phyloP scores from a whole-genome alignment of 176 grass and related monocot species.

The maize (Zea mays) region Zm-B73-REFERENCE-NAM-5.0 NC_050098.1:215316501-215317000 shows the following conservation, averaged over 20 bases:
- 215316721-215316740: slow-evolving; percentile 21
- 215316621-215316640: neutral
- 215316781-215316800: slow-evolving; percentile 3
- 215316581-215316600: neutral
- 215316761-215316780: slow-evolving; percentile 23
- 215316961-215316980: slow-evolving; percentile 78
- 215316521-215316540: slow-evolving; percentile 11
- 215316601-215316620: neutral
- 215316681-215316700: neutral
- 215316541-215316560: neutral
- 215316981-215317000: slow-evolving; percentile 76
- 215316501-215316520: slow-evolving; percentile 14
- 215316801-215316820: neutral
- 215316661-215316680: neutral
- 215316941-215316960: slow-evolving; percentile 97
- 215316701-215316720: slow-evolving; percentile 6
- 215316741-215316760: neutral
- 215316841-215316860: slow-evolving; percentile 49
- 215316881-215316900: slow-evolving; percentile 97
- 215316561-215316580: neutral
- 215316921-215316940: slow-evolving; percentile 98
- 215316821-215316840: slow-evolving; percentile 39
- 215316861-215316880: slow-evolving; percentile 98
- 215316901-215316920: slow-evolving; percentile 98
- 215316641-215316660: neutral